Conservation (phyloP, 345 rosid genomes). For the Linum tenue region DNA sequence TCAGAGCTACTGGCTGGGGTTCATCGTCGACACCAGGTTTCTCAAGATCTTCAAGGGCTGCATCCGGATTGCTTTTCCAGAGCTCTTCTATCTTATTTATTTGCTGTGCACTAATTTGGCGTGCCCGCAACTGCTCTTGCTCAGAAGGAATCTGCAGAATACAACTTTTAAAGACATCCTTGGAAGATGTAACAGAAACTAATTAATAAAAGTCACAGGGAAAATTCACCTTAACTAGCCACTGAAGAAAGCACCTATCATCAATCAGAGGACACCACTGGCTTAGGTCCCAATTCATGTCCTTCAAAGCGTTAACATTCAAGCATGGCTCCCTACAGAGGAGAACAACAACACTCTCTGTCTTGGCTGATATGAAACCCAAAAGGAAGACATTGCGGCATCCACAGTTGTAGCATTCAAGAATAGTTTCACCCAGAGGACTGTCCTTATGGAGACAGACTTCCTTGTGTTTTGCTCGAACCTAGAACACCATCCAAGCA, state of each 20-base stretch:
- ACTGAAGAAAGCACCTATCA: constrained; percentile 94
- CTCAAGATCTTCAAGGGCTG: constrained; percentile 97
- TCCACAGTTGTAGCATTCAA: constrained; percentile 98
- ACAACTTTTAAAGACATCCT: constrained; percentile 17
- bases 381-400: constrained; percentile 98
- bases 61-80: constrained; percentile 98
- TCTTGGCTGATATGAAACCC: constrained; percentile 95
- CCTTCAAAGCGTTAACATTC: constrained; percentile 95
- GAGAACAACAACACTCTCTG: constrained; percentile 98
- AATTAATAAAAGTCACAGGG: neutral
- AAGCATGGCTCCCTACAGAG: constrained; percentile 98
- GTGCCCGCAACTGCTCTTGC: constrained; percentile 98
- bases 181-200: neutral
- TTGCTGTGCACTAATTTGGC: constrained; percentile 98
- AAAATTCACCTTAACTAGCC: constrained; percentile 80
- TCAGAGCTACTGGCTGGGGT: constrained; percentile 88
- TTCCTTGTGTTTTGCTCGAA: constrained; percentile 97
- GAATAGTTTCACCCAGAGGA: constrained; percentile 97
- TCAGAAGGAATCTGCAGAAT: constrained; percentile 81
- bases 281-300: constrained; percentile 99
- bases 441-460: constrained; percentile 99
- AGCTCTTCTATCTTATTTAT: constrained; percentile 97
- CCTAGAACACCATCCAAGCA: constrained; percentile 38
- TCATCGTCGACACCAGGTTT: constrained; percentile 99
- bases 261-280: constrained; percentile 99